These are phyloP conservation scores for Begonia masoniana DNA, from an alignment of 306 rosid genomes.

Conservation along the genomic window DNA sequence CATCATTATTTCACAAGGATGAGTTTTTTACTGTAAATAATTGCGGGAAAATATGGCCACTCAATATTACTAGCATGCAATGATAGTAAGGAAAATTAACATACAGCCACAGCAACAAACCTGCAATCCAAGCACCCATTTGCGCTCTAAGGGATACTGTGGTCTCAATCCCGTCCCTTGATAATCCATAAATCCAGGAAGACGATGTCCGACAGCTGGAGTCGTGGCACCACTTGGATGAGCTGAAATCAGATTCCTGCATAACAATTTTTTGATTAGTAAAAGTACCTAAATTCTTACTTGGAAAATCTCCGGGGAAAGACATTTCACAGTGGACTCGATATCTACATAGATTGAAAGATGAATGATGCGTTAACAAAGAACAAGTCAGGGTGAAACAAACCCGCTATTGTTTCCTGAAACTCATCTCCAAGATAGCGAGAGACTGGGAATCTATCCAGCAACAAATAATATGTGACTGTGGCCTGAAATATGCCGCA, in stretches of 20 bases:
- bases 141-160: conserved; percentile 74
- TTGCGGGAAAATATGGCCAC: conserved; percentile 7
- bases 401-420: conserved; percentile 77
- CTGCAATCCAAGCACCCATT: conserved; percentile 98
- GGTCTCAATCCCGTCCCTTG: conserved; percentile 56
- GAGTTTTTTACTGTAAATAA: conserved; percentile 67
- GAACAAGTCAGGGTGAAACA: conserved; percentile 1
- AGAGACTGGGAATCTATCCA: conserved; percentile 87
- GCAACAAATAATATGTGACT: conserved; percentile 82
- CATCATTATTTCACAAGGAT: conserved; percentile 89
- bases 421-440: conserved; percentile 98
- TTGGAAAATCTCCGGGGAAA: background rate
- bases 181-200: conserved; percentile 56
- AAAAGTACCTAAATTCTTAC: background rate
- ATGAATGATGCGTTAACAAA: background rate
- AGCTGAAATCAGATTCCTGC: conserved; percentile 55
- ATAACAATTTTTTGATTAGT: background rate
- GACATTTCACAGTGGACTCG: background rate
- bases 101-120: conserved; percentile 18
- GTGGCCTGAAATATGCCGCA: conserved; percentile 59
- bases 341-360: background rate
- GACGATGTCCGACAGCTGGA: conserved; percentile 62
- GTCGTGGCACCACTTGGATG: conserved; percentile 39
- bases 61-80: conserved; percentile 13
- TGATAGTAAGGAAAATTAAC: background rate